Base-by-base conservation (phyloP, 2,329 filamentous ascomycete genomes). In the Stemphylium lycopersici region DNA sequence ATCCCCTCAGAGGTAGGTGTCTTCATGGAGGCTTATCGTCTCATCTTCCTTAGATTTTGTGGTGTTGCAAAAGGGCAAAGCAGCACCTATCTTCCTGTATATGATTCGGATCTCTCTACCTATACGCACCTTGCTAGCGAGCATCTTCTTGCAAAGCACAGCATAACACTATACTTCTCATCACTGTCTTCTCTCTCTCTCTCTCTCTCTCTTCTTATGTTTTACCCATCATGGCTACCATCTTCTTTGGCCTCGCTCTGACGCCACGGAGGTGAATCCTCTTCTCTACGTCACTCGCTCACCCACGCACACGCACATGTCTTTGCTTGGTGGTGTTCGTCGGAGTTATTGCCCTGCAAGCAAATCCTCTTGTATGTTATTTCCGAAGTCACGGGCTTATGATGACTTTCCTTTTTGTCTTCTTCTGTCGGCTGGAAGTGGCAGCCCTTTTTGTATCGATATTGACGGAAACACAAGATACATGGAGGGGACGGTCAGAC, bases 1-100 rank as follows among this genome's bases (percentile, higher is more conserved):
- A 18, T 62, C 57, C 58, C 46, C 29, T 45, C 59, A 73, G 70
- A 68, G 71, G 69, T 73, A 66, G 65, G 49, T 13, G 18, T 10
- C 48, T 38, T n/a, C 10, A 34, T 51, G 38, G 34, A 34, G 26
- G 48, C 29, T 18, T 37, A 16, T 16, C 20, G 40, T 52, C 46
- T 44, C 26, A 39, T 46, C 26, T 45, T 44, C 36, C 26, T 39
- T 55, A 43, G 37, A 52, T 46, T 53, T 51, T 53, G 43, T 15
- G 32, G 43, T 61, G 58, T 62, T 66, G 62, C 49, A 22, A 52
- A 52, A 49, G 48, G 26, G 8, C 32, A 48, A 53, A 48, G 46
- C 59, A 49, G 43, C 54, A 62, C 50, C 50, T 11, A 62, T 51
- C 42, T 62, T 59, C 59, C 59, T 69, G 63, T 69, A 69, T 53